Percentiles rank a stretch among this genome's conserved stretches.
Conservation (phyloP, 495 filamentous ascomycete species). For the Penicillium steckii region DNA sequence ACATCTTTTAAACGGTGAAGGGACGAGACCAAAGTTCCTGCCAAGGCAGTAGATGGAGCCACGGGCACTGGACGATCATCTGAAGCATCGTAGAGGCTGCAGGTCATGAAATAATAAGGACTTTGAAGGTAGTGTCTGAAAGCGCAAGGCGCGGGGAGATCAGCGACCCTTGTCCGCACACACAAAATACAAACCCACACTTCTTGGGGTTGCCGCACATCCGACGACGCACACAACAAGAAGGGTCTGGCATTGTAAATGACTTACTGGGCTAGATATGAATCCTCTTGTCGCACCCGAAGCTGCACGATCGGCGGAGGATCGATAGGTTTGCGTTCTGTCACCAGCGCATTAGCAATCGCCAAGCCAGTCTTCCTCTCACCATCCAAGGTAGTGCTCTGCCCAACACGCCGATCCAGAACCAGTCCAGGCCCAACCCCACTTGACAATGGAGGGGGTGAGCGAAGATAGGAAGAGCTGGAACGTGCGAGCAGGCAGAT, state of each 20-base stretch:
- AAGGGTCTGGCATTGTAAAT: conserved; percentile 2
- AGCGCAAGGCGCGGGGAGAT: not conserved
- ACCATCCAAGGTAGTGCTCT: not conserved
- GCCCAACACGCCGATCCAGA: conserved; percentile 29
- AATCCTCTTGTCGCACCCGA: conserved; percentile 59
- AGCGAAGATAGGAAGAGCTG: conserved; percentile 2
- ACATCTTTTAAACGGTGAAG: conserved; percentile 90
- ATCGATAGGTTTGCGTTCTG: conserved; percentile 88
- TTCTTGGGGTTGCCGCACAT: not conserved
- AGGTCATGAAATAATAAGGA: conserved; percentile 83
- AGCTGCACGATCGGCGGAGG: conserved; percentile 92
- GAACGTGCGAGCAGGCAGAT: conserved; percentile 2
- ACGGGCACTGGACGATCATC: conserved; percentile 55
- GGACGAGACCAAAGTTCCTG: conserved; percentile 85
- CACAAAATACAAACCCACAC: not conserved
- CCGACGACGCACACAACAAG: not conserved
- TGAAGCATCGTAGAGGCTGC: conserved; percentile 63
- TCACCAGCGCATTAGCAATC: not conserved
- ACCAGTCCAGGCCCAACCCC: not conserved
- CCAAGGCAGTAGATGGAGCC: conserved; percentile 57
- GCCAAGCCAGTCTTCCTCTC: not conserved
- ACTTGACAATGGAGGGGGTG: not conserved
- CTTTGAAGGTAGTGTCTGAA: conserved; percentile 67
- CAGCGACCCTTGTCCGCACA: not conserved
- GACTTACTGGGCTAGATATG: conserved; percentile 72